Evolutionary conservation across 495 filamentous ascomycete species (phyloP).

Genomic region (Alectoria sarmentosa): DNA sequence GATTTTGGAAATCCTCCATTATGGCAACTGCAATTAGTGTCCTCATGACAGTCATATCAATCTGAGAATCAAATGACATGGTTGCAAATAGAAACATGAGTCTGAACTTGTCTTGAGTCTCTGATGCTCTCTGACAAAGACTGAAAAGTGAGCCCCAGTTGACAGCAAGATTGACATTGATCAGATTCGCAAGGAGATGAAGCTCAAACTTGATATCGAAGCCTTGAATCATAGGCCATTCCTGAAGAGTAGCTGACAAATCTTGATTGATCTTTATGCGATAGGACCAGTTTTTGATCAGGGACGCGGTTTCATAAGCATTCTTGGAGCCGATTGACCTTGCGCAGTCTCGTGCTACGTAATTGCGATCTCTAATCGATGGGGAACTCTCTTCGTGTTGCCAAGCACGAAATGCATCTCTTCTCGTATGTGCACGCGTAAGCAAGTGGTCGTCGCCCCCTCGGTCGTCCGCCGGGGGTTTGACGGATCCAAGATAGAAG

Average conservation of each 20-base stretch:
- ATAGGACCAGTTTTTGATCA: conserved; percentile 29
- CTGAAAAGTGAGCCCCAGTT: conserved; percentile 41
- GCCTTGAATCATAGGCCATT: conserved; percentile 37
- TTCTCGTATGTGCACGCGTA: conserved; percentile 2
- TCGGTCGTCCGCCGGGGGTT: neutral
- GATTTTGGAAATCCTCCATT: conserved; percentile 30
- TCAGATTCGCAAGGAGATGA: conserved; percentile 28
- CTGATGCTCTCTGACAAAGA: conserved; percentile 24
- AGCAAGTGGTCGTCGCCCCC: conserved; percentile 13
- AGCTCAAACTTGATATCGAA: conserved; percentile 30
- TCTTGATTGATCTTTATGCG: conserved; percentile 25
- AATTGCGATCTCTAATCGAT: conserved; percentile 15
- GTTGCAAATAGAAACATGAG: conserved; percentile 42
- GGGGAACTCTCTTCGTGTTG: neutral
- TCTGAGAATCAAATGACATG: conserved; percentile 33
- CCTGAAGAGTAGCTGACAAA: conserved; percentile 30
- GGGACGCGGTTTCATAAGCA: conserved; percentile 29
- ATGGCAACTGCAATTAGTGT: conserved; percentile 35
- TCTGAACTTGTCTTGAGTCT: conserved; percentile 24
- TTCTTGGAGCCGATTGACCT: conserved; percentile 10
- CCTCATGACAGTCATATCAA: conserved; percentile 34
- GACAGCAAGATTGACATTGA: conserved; percentile 31
- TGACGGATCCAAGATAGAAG: conserved; percentile 26
- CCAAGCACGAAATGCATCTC: conserved; percentile 3
- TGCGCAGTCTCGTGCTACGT: conserved; percentile 19